phyloP scores from a whole-genome alignment of 192 early-diverging fungal genomes.

The Coemansia sp. region DNA sequence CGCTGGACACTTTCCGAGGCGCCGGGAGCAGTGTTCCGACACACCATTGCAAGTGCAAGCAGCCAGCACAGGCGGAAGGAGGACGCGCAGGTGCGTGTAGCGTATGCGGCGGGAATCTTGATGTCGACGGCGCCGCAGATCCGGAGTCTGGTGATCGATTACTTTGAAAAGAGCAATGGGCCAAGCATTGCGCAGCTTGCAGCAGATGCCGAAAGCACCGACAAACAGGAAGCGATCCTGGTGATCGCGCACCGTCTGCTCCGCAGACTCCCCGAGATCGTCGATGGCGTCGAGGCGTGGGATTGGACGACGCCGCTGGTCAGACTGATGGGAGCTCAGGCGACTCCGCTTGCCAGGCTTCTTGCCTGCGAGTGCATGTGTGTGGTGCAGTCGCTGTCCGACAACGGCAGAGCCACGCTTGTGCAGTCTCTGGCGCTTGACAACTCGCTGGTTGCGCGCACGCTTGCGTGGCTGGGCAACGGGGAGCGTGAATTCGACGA shows the following conservation, averaged over 20 bases:
- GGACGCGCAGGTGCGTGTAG: slow-evolving; percentile 44
- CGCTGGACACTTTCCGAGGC: slow-evolving; percentile 49
- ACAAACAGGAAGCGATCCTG: slow-evolving; percentile 1
- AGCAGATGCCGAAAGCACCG: background rate
- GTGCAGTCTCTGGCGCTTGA: slow-evolving; percentile 5
- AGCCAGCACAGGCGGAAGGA: slow-evolving; percentile 2
- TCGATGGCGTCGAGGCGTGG: slow-evolving; percentile 19
- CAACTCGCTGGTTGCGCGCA: slow-evolving; percentile 6
- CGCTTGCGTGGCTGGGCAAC: slow-evolving; percentile 27
- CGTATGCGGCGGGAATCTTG: slow-evolving; percentile 60
- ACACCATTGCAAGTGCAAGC: background rate
- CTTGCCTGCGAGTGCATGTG: slow-evolving; percentile 43
- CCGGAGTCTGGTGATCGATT: slow-evolving; percentile 54
- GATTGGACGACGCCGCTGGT: slow-evolving; percentile 35
- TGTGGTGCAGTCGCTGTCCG: slow-evolving; percentile 20
- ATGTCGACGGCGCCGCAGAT: slow-evolving; percentile 72
- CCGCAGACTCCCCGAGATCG: slow-evolving; percentile 50
- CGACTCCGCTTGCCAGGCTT: slow-evolving; percentile 11
- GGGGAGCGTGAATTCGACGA: slow-evolving; percentile 24
- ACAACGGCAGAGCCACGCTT: slow-evolving; percentile 26
- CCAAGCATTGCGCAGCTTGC: slow-evolving; percentile 17
- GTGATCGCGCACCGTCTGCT: slow-evolving; percentile 55
- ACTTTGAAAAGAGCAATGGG: slow-evolving; percentile 15
- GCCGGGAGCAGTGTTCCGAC: slow-evolving; percentile 33
- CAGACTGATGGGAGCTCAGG: slow-evolving; percentile 23